A percentile compares a stretch with the other conserved stretches of the same genome.
phyloP scores from a whole-genome alignment of 768 basidiomycete genomes.

The Rhodocollybia butyracea region DNA sequence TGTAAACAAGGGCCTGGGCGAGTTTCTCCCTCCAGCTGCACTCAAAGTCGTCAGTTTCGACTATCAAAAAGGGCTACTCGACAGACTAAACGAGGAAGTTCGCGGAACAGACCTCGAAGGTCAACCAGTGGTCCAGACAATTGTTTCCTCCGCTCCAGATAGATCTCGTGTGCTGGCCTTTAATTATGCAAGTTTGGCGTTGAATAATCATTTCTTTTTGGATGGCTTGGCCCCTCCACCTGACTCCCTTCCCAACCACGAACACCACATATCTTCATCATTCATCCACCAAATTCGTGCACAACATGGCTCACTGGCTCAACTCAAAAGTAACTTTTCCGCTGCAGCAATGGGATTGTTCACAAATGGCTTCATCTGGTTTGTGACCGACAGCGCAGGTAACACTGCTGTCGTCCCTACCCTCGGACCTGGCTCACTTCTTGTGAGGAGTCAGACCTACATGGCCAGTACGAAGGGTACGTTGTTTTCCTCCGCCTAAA shows the following conservation, averaged over 20 bases:
- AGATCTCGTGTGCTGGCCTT: slow-evolving; percentile 67
- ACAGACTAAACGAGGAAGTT: slow-evolving; percentile 72
- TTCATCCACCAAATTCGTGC: slow-evolving; percentile 34
- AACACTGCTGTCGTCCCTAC: slow-evolving; percentile 76
- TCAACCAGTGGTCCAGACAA: slow-evolving; percentile 63
- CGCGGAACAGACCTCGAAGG: slow-evolving; percentile 55
- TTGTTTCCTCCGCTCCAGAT: slow-evolving; percentile 61
- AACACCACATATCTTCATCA: slow-evolving; percentile 30
- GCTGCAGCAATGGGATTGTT: slow-evolving; percentile 78
- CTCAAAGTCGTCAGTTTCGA: slow-evolving; percentile 72
- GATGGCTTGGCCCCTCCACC: slow-evolving; percentile 51
- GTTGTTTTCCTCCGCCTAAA: too few species aligned
- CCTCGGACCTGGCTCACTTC: slow-evolving; percentile 84
- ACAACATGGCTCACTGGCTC: slow-evolving; percentile 60
- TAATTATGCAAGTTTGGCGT: slow-evolving; percentile 87
- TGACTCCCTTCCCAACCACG: slow-evolving; percentile 22
- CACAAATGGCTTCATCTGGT: slow-evolving; percentile 83
- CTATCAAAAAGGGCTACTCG: slow-evolving; percentile 82
- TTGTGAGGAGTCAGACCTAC: slow-evolving; percentile 60
- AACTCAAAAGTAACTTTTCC: slow-evolving; percentile 73
- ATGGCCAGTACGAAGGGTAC: slow-evolving; percentile 17
- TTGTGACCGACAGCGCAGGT: slow-evolving; percentile 66
- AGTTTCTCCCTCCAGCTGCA: slow-evolving; percentile 74
- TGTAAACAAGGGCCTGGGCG: slow-evolving; percentile 67
- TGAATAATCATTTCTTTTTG: slow-evolving; percentile 96